Conservation (phyloP, 179 eudicot species). For the Sideroxylon spinosum region DNA sequence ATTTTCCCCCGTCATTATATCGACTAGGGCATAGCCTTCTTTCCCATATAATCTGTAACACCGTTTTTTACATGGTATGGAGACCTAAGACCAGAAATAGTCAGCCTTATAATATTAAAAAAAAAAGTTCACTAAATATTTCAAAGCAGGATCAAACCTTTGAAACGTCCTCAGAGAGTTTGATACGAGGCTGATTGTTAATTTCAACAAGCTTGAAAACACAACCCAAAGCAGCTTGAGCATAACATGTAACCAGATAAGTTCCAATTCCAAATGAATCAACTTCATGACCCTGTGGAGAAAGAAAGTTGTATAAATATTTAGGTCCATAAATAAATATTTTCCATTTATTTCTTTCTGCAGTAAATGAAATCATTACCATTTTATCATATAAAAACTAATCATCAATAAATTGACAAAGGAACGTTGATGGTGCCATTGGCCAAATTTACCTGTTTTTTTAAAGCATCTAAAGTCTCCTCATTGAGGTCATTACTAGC, state of each 20-base stretch:
- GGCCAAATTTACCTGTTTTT: constrained; percentile 66
- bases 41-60: constrained; percentile 88
- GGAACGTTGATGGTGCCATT: neutral
- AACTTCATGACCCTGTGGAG: constrained; percentile 83
- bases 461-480: constrained; percentile 91
- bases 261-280: constrained; percentile 98
- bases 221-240: constrained; percentile 96
- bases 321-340: neutral
- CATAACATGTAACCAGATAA: constrained; percentile 90
- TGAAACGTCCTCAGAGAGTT: constrained; percentile 91
- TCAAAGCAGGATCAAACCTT: constrained; percentile 54
- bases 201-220: constrained; percentile 98
- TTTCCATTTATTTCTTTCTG: constrained; percentile 1
- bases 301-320: constrained; percentile 3
- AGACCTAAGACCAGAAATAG: constrained; percentile 48
- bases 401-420: neutral
- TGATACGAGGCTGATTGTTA: constrained; percentile 91
- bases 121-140: constrained; percentile 14
- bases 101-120: constrained; percentile 12
- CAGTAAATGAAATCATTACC: neutral
- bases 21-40: constrained; percentile 86
- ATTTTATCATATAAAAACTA: neutral
- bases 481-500: constrained; percentile 99
- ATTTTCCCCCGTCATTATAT: constrained; percentile 84
- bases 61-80: constrained; percentile 90